Percentiles rank a stretch among this genome's conserved stretches.
These are phyloP conservation scores for Neurospora sp. DNA, from an alignment of 495 filamentous ascomycete species.

Conservation along the genomic window DNA sequence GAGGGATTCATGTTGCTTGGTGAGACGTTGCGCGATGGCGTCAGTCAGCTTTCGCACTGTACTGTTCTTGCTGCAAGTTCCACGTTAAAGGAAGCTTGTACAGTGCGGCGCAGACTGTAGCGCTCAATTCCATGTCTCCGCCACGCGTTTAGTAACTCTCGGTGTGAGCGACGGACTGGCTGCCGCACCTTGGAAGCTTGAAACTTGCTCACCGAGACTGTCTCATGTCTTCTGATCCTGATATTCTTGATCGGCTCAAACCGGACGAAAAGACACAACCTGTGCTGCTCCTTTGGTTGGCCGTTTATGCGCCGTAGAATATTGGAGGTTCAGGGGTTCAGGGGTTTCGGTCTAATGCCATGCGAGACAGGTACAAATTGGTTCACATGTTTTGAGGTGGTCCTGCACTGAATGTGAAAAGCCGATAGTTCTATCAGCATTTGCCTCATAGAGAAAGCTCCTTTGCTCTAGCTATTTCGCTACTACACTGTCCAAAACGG, in stretches of 20 bases:
- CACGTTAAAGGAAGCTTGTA: neutral
- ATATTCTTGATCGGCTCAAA: neutral
- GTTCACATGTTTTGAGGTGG: neutral
- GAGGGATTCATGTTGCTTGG: neutral
- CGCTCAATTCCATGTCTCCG: neutral
- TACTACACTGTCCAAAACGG: neutral
- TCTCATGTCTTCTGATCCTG: neutral
- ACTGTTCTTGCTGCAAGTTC: neutral
- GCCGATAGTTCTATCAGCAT: neutral
- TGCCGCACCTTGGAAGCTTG: neutral
- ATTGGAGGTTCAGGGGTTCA: neutral
- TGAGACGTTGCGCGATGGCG: neutral
- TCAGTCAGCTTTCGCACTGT: neutral
- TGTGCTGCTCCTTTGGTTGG: neutral
- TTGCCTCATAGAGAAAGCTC: neutral
- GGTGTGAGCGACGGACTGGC: neutral
- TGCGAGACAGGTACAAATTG: neutral
- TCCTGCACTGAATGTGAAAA: neutral
- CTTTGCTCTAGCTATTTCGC: neutral
- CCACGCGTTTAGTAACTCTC: neutral
- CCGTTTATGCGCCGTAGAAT: neutral
- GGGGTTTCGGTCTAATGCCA: neutral
- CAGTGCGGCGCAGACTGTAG: neutral
- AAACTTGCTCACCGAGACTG: conserved; percentile 9
- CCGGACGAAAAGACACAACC: neutral